phyloP scores from a whole-genome alignment of 768 basidiomycete species.

The Trametes gibbosa region DNA sequence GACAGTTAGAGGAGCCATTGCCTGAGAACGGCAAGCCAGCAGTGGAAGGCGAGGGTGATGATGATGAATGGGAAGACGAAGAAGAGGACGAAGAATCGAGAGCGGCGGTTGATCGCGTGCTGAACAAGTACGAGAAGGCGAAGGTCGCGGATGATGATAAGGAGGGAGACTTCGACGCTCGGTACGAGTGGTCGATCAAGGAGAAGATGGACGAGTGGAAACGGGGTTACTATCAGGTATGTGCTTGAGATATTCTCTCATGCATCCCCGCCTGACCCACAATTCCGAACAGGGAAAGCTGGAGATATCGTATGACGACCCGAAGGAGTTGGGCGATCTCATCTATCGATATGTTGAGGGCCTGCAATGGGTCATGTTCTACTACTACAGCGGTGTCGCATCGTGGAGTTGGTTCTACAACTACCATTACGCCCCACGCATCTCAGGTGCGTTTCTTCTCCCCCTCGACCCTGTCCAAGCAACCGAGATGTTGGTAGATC shows the following conservation, averaged over 20 bases:
- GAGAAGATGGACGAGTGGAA: conserved; percentile 96
- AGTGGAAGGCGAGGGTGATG: conserved; percentile 41
- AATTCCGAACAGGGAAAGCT: conserved; percentile 69
- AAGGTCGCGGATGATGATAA: conserved; percentile 70
- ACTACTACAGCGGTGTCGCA: conserved; percentile 96
- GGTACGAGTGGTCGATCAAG: conserved; percentile 66
- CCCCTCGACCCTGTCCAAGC: conserved; percentile 20
- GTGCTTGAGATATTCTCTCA: not conserved
- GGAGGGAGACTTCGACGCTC: conserved; percentile 73
- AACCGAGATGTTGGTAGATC: conserved; percentile 41
- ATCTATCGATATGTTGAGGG: conserved; percentile 87
- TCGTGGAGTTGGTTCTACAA: conserved; percentile 99
- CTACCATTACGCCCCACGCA: conserved; percentile 96
- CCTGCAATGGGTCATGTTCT: conserved; percentile 98
- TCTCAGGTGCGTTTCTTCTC: conserved; percentile 64
- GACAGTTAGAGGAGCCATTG: conserved; percentile 34
- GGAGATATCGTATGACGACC: conserved; percentile 71
- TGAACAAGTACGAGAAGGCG: conserved; percentile 87
- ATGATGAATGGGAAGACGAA: conserved; percentile 50
- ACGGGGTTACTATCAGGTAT: conserved; percentile 80
- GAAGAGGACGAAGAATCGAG: conserved; percentile 70
- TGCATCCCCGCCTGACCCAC: not conserved
- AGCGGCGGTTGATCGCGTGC: conserved; percentile 75
- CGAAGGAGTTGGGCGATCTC: conserved; percentile 65
- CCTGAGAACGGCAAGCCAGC: conserved; percentile 36